Percentiles rank a stretch among this genome's conserved stretches.
Conservation (phyloP, 768 basidiomycete genomes). For the Arthromyces matolae region DNA sequence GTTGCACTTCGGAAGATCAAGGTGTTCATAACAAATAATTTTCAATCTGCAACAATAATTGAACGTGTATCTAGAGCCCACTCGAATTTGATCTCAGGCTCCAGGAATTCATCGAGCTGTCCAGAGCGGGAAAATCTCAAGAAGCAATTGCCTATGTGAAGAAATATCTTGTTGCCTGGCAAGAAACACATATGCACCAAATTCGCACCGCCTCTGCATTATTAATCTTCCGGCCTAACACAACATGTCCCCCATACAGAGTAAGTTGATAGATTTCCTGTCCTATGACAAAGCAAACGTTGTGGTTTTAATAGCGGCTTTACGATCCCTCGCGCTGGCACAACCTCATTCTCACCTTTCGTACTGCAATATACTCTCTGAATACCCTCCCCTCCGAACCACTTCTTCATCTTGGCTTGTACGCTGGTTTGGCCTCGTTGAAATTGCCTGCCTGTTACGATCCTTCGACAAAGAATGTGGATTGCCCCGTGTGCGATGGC, state of each 20-base stretch:
- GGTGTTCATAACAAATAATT: slow-evolving; percentile 34
- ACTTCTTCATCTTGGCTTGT: slow-evolving; percentile 81
- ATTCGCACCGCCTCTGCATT: slow-evolving; percentile 75
- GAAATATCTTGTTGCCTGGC: slow-evolving; percentile 81
- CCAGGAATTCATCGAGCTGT: slow-evolving; percentile 95
- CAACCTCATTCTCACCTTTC: slow-evolving; percentile 72
- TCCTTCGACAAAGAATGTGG: slow-evolving; percentile 58
- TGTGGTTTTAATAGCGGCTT: slow-evolving; percentile 51
- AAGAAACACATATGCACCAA: slow-evolving; percentile 73
- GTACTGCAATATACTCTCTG: slow-evolving; percentile 79
- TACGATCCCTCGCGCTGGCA: slow-evolving; percentile 83
- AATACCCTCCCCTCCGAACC: slow-evolving; percentile 88
- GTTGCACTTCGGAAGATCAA: slow-evolving; percentile 88
- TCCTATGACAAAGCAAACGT: not conserved
- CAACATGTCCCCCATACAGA: slow-evolving; percentile 75
- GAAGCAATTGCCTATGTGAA: slow-evolving; percentile 84
- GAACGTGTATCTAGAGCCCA: slow-evolving; percentile 58
- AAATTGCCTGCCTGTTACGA: slow-evolving; percentile 85
- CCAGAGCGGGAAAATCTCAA: slow-evolving; percentile 54
- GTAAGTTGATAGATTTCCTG: slow-evolving; percentile 35
- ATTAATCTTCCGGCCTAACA: slow-evolving; percentile 70
- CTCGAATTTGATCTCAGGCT: slow-evolving; percentile 94
- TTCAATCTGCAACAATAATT: not conserved
- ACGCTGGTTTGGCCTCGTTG: slow-evolving; percentile 86
- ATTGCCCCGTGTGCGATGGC: slow-evolving; percentile 89